Evolutionary conservation across 1,284 basidiomycete genomes (phyloP), one percentile per base, ranked within the genome.

Genomic region (Agaricales sp.): DNA sequence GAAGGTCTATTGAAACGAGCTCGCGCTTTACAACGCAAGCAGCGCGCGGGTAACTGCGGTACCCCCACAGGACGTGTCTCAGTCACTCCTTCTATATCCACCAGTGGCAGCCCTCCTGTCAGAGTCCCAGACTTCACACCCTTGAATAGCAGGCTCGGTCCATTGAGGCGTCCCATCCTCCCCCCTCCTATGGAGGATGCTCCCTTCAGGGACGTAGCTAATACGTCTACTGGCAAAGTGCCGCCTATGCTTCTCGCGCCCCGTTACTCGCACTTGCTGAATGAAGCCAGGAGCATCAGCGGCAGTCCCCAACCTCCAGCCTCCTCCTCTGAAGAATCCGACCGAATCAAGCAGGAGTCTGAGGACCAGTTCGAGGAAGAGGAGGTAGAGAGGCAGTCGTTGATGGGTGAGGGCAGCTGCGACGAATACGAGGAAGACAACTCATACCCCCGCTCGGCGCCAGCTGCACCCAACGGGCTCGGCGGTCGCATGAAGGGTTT

Each of bases 11-110:
- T 74, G 41, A 64, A 72, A 51, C 72, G 86, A 38, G 67, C 73
- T 2, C 64, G 66, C 13, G 78, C 83, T 1, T 61, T 88, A 35
- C 67, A 75, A 58, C 76, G 71, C 54, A 85, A 82, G 56, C 85
- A 85, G 56, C 70, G 73, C 11, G 60, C 67, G 1, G 79, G 80
- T 1, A 65, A 72, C 20, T 65, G 74, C 45, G 80, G 80, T 1
- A 74, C 77, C 2, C 77, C 80, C 0, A 70, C 70, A 2, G 39
- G 39, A n/a, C 67, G 67, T 2, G 58, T 48, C n/a, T 48, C 51
- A 12, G 68, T 67, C 2, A 68, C 67, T 12, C 67, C 69, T 2
- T 61, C 56, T 47, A 53, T 60, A 25, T 56, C 64, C 16, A 49
- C 53, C n/a, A 49, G 46, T 12, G 24, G 47, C 41, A 23, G 35